Evolutionary conservation across 306 rosid species (phyloP), one percentile per base, ranked within the genome.

Genomic region (Cucurbita maxima): DNA sequence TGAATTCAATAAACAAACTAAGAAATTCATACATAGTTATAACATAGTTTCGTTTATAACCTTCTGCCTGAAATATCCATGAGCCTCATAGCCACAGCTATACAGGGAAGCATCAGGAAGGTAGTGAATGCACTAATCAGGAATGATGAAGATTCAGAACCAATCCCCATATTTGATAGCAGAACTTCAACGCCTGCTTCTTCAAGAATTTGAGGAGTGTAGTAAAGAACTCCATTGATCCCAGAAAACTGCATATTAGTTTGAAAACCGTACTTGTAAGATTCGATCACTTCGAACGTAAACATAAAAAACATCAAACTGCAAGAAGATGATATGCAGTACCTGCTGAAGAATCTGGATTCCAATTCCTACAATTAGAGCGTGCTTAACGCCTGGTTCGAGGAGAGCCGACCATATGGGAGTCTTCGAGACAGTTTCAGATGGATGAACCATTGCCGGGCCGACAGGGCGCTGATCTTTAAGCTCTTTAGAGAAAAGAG

Each of bases 301-400:
- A 38, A 8, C 36, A 40, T 19, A 41, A 4, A 10, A 44, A 44
- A 18, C 5, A 74, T 14, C 53, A 10, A 16, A 74, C 22, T 10
- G 43, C 16, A 7, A 74, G 44, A 74, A 8, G 43, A 44, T 5
- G 43, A 44, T n/a, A 53, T n/a, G 11, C 19, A 58, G 69, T 82
- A 90, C 96, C 96, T 90, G 96, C 82, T 90, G 96, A 78, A 90
- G 96, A 58, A 90, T 7, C 80, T 90, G 96, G 72, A 90, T 90
- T 79, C 94, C 93, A 19, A 88, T 75, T 77, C 96, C 96, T 69
- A 90, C 96, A 66, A 83, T 2, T 76, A 90, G 76, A 9, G 96
- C 93, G 64, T 87, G 90, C 77, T 88, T 90, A 74, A 90, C 84
- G 70, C 96, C 96, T 54, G 96, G 96, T 76, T 90, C 86, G 53